phyloP scores from a whole-genome alignment of 345 rosid species.

The Alliaria petiolata region DNA sequence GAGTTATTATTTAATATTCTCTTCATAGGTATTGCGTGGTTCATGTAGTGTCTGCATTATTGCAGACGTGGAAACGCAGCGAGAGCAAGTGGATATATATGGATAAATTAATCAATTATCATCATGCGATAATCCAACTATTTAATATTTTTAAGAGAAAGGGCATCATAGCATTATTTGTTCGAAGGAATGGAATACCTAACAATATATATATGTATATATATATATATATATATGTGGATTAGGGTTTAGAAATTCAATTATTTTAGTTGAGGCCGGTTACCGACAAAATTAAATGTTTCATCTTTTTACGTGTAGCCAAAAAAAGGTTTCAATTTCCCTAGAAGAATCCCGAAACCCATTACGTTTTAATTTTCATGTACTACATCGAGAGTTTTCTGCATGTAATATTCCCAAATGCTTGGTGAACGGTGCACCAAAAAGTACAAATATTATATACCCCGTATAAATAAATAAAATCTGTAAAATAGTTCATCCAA shows the following conservation, averaged over 20 bases:
- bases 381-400: conserved; percentile 6
- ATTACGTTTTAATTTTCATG: conserved; percentile 16
- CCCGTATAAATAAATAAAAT: background rate
- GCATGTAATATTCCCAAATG: conserved; percentile 11
- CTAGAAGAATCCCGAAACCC: conserved; percentile 7
- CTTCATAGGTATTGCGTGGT: conserved; percentile 8
- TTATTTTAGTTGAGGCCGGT: conserved; percentile 10
- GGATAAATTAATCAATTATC: background rate
- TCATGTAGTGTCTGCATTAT: conserved; percentile 16
- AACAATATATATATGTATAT: too few relatives aligned
- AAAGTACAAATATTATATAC: background rate
- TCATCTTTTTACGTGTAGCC: conserved; percentile 24
- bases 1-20: background rate
- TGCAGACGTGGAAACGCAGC: background rate
- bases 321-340: conserved; percentile 22
- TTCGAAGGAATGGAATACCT: background rate
- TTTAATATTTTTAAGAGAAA: background rate
- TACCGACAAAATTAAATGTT: conserved; percentile 22
- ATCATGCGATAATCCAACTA: background rate
- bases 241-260: conserved; percentile 25
- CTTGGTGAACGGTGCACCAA: background rate
- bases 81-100: conserved; percentile 7
- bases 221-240: too few relatives aligned
- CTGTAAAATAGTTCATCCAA: background rate
- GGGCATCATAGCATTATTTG: conserved; percentile 4